Evolutionary conservation across 129 eudicot species (phyloP).

Genomic region (Helianthus annuus): DNA sequence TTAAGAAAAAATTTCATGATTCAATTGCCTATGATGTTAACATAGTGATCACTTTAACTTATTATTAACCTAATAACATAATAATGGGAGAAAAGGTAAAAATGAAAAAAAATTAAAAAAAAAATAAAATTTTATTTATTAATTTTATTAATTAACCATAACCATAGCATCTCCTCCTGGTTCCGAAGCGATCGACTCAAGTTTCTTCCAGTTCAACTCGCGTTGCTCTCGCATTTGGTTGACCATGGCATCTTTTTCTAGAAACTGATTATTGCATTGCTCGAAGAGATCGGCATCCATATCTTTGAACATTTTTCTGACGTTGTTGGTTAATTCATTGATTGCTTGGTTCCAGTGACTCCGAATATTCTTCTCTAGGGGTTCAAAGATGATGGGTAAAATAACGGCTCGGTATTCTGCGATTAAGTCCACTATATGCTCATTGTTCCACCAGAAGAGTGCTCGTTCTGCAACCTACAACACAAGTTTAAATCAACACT

Average conservation of each 20-base stretch:
- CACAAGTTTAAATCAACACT: slow-evolving; percentile 2
- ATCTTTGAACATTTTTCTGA: slow-evolving; percentile 59
- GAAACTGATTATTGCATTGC: slow-evolving; percentile 39
- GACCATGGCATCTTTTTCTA: slow-evolving; percentile 41
- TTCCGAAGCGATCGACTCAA: slow-evolving; percentile 55
- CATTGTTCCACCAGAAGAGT: slow-evolving; percentile 55
- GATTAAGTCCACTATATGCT: slow-evolving; percentile 48
- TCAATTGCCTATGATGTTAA: slow-evolving; percentile 4
- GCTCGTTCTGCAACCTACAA: slow-evolving; percentile 52
- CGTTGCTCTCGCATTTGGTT: slow-evolving; percentile 42
- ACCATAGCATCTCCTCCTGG: slow-evolving; percentile 28
- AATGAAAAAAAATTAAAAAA: not conserved
- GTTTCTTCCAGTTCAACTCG: slow-evolving; percentile 49
- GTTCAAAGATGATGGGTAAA: slow-evolving; percentile 59
- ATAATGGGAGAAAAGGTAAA: slow-evolving; percentile 21
- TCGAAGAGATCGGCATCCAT: slow-evolving; percentile 65
- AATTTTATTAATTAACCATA: slow-evolving; percentile 25
- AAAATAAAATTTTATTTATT: not conserved
- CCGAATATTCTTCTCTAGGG: slow-evolving; percentile 52
- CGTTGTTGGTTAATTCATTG: slow-evolving; percentile 51
- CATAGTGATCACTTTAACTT: slow-evolving; percentile 11
- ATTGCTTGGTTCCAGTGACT: slow-evolving; percentile 67
- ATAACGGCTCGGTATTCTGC: slow-evolving; percentile 49
- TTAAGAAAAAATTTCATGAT: not conserved
- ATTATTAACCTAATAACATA: slow-evolving; percentile 28